phyloP scores from a whole-genome alignment of 345 rosid genomes.

The Arabis hirsuta region DNA sequence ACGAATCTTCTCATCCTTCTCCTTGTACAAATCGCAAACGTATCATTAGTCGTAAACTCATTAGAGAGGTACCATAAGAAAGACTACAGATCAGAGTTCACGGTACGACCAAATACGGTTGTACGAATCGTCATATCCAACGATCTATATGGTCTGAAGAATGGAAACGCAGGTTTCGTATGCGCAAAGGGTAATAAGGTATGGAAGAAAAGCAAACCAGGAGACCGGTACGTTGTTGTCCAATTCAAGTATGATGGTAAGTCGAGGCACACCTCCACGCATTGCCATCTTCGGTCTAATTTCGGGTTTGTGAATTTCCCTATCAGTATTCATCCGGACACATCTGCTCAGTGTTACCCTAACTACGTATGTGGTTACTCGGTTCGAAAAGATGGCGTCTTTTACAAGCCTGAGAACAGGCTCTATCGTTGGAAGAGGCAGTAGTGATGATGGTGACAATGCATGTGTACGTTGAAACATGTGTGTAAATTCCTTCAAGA shows the following conservation, averaged over 20 bases:
- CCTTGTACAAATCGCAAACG: conserved; percentile 31
- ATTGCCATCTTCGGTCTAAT: conserved; percentile 41
- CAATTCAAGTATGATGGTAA: conserved; percentile 41
- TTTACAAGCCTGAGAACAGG: conserved; percentile 30
- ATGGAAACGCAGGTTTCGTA: conserved; percentile 43
- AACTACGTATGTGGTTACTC: conserved; percentile 37
- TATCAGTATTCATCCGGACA: conserved; percentile 29
- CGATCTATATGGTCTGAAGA: conserved; percentile 26
- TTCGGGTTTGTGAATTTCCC: conserved; percentile 39
- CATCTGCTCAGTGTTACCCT: conserved; percentile 36
- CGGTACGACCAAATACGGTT: conserved; percentile 5
- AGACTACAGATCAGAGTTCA: conserved; percentile 15
- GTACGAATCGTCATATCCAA: conserved; percentile 39
- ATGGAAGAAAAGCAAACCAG: conserved; percentile 39
- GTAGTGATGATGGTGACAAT: neutral
- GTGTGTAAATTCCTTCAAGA: too few species aligned
- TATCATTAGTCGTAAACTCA: conserved; percentile 33
- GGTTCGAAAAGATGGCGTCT: conserved; percentile 33
- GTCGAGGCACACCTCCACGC: conserved; percentile 17
- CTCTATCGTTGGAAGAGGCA: conserved; percentile 34
- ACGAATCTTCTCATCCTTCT: conserved; percentile 22
- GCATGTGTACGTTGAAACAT: conserved; percentile 2
- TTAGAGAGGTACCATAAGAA: conserved; percentile 13
- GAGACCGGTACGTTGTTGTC: conserved; percentile 25
- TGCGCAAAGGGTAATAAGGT: conserved; percentile 26